Percentiles rank a stretch among this genome's conserved stretches.
These are phyloP conservation scores for Pichia cephalocereana DNA, from an alignment of 805 yeast genomes.

Conservation along the genomic window DNA sequence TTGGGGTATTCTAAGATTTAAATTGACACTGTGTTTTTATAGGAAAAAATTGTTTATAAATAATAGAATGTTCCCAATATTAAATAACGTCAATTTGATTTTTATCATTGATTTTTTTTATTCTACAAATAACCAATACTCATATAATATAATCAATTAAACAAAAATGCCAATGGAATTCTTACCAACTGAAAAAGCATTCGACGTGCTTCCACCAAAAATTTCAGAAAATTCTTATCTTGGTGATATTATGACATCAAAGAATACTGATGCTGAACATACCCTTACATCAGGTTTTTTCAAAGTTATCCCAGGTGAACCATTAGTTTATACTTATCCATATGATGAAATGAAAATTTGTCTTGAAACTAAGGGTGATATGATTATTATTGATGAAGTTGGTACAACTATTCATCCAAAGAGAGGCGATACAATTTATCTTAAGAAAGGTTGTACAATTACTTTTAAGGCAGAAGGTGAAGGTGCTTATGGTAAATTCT, in stretches of 20 bases:
- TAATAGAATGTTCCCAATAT: no score
- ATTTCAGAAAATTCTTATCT: conserved; percentile 57
- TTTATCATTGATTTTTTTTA: no score
- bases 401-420: conserved; percentile 48
- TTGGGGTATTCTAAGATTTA: no score
- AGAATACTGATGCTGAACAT: conserved; percentile 43
- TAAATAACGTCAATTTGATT: no score
- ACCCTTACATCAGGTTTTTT: conserved; percentile 60
- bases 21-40: no score
- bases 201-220: conserved; percentile 45
- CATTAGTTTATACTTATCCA: conserved; percentile 6
- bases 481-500: conserved; percentile 52
- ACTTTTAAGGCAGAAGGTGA: conserved; percentile 41
- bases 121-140: no score
- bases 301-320: conserved; percentile 2
- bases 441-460: conserved; percentile 54
- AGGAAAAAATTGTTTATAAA: no score
- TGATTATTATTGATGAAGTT: conserved; percentile 49
- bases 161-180: conserved; percentile 45
- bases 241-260: conserved; percentile 50
- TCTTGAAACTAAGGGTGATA: conserved; percentile 55
- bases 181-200: conserved; percentile 44
- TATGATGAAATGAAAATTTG: conserved; percentile 42
- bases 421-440: conserved; percentile 59
- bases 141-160: not conserved